Base-by-base conservation (phyloP, 2,329 filamentous ascomycete species). In the Xylaria sp. region DNA sequence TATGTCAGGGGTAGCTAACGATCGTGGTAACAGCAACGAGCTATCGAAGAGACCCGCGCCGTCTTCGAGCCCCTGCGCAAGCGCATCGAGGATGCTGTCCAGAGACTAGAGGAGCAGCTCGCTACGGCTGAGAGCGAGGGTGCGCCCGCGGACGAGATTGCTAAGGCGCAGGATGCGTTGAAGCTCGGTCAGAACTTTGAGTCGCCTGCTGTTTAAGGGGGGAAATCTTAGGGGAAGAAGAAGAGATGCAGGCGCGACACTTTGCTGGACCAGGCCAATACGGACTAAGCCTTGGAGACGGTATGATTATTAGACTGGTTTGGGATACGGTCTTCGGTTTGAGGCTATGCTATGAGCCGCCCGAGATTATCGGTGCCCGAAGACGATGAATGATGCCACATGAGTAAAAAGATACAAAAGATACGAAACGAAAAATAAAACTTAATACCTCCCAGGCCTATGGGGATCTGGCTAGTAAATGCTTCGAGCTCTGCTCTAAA, bases 11-110 rank as follows among this genome's bases (percentile, higher is more conserved):
- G 42, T n/a, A 42, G 13, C 59, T 63, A 52, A 61, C 54, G 7
- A 8, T 1, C 7, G 11, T 9, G 10, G 62, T 8, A 54, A 50
- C 54, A 96, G 92, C 83, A 84, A 76, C 83, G 84, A 78, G 92
- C 90, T 19, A 78, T 92, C n/a, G 86, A 92, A 65, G 90, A 99
- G 77, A 97, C 94, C 7, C 89, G 89, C 72, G 89, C 86, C 58
- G 85, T 97, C 34, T 89, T 97, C 68, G 87, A 81, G 2, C 84
- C 84, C 1, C 76, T 97, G 65, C 83, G 83, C 68, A 73, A 83
- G 70, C 88, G 90, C 70, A 91, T 97, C 67, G 76, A 75, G 51
- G 84, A 88, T 58, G 88, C 91, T 1, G 78, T 92, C 47, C 79
- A 82, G 59, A 90, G 87, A 71, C 79, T 97, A 53, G 86, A 95